Evolutionary conservation across 2,329 filamentous ascomycete species (phyloP).

Genomic region (Talaromyces funiculosus): DNA sequence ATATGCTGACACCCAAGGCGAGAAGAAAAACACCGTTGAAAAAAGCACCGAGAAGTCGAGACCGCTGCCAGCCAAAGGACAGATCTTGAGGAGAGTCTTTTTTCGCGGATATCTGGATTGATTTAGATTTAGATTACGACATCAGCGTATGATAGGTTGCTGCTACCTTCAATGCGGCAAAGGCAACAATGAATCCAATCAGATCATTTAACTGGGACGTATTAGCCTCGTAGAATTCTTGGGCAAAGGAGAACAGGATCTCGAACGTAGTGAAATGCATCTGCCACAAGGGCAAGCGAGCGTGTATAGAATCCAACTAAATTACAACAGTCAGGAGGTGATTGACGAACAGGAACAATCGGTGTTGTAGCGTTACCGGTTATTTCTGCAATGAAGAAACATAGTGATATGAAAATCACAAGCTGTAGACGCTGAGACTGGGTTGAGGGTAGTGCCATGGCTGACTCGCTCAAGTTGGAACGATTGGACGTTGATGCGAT

Average conservation of each 20-base stretch:
- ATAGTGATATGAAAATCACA: constrained; percentile 43
- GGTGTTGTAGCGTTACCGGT: constrained; percentile 27
- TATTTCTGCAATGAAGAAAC: constrained; percentile 45
- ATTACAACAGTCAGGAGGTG: background rate
- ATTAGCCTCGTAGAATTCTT: constrained; percentile 4
- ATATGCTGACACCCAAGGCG: constrained; percentile 66
- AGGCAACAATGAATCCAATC: constrained; percentile 61
- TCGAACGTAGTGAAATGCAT: constrained; percentile 70
- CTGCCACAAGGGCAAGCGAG: constrained; percentile 67
- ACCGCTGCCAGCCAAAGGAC: constrained; percentile 72
- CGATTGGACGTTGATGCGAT: background rate
- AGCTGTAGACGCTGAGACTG: constrained; percentile 20
- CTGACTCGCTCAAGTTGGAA: background rate
- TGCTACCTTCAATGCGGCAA: constrained; percentile 57
- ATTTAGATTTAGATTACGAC: background rate
- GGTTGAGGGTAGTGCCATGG: background rate
- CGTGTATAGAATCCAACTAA: constrained; percentile 63
- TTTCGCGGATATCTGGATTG: constrained; percentile 4
- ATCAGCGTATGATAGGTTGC: background rate
- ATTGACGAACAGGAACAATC: background rate
- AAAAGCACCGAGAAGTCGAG: constrained; percentile 68
- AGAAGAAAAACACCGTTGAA: constrained; percentile 75
- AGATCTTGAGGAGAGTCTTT: constrained; percentile 32
- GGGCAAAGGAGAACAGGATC: background rate
- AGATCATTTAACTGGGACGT: constrained; percentile 55